Percentiles rank a stretch among this genome's conserved stretches.
These are phyloP conservation scores for Solioccasus polychromus DNA, from an alignment of 768 basidiomycete species.

Conservation along the genomic window DNA sequence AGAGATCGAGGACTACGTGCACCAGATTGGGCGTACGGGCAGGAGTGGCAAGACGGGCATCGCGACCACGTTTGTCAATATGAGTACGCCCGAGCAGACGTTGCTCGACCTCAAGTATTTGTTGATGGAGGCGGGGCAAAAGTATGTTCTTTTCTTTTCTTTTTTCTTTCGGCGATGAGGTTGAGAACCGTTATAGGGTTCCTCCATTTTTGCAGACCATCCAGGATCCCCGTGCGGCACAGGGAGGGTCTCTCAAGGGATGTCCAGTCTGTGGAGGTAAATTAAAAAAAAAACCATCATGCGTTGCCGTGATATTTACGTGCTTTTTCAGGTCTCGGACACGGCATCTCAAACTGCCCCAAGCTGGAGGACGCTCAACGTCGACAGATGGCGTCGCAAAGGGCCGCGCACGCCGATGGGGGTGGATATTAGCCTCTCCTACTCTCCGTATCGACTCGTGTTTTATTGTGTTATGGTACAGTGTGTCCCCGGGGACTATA, in stretches of 20 bases:
- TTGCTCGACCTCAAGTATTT: slow-evolving; percentile 95
- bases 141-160: slow-evolving; percentile 49
- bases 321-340: slow-evolving; percentile 72
- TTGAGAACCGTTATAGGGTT: slow-evolving; percentile 50
- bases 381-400: slow-evolving; percentile 85
- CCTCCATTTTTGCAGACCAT: slow-evolving; percentile 89
- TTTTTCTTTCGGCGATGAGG: not conserved
- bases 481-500: not conserved
- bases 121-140: slow-evolving; percentile 95
- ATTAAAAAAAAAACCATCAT: not conserved
- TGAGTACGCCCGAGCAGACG: slow-evolving; percentile 96
- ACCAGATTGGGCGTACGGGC: slow-evolving; percentile 98
- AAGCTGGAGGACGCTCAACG: slow-evolving; percentile 94
- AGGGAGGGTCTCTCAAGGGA: slow-evolving; percentile 76
- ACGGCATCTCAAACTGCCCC: slow-evolving; percentile 91
- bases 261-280: slow-evolving; percentile 95
- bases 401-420: slow-evolving; percentile 64
- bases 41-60: slow-evolving; percentile 98
- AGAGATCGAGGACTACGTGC: slow-evolving; percentile 99
- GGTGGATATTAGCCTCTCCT: slow-evolving; percentile 30
- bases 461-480: slow-evolving; percentile 7
- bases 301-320: not conserved
- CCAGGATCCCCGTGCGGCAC: slow-evolving; percentile 84
- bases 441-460: not conserved
- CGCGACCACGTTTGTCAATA: slow-evolving; percentile 98